These are phyloP conservation scores for Ophiostoma pallidulum DNA, from an alignment of 2,329 filamentous ascomycete species.

Conservation along the genomic window DNA sequence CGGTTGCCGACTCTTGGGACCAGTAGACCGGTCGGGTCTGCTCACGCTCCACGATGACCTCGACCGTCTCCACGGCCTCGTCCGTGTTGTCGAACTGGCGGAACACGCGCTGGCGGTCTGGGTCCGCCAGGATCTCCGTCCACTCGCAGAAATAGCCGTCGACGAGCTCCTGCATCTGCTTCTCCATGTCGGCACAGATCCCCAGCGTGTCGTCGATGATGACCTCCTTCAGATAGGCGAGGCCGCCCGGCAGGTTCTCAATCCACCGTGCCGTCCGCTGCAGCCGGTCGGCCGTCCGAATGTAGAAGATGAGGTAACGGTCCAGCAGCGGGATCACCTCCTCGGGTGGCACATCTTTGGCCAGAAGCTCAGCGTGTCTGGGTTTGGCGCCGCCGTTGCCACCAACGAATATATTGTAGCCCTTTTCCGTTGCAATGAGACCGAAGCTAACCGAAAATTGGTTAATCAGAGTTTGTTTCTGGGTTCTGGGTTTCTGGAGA, in stretches of 20 bases:
- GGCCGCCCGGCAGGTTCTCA: conserved; percentile 72
- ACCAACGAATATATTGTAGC: conserved; percentile 85
- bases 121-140: conserved; percentile 69
- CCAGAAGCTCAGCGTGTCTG: conserved; percentile 69
- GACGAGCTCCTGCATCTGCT: conserved; percentile 80
- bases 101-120: conserved; percentile 55
- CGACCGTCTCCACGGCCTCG: conserved; percentile 60
- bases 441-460: conserved; percentile 53
- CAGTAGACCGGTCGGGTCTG: conserved; percentile 70
- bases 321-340: conserved; percentile 79
- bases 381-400: conserved; percentile 86
- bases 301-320: conserved; percentile 87
- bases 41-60: conserved; percentile 60
- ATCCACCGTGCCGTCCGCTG: conserved; percentile 86
- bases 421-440: conserved; percentile 83
- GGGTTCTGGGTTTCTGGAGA: neutral
- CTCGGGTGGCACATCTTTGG: conserved; percentile 74
- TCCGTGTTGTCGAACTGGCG: conserved; percentile 74
- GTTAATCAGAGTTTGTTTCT: conserved; percentile 12
- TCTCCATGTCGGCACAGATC: conserved; percentile 73
- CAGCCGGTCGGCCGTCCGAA: conserved; percentile 81
- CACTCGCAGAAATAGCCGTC: conserved; percentile 84
- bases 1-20: conserved; percentile 56
- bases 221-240: conserved; percentile 74
- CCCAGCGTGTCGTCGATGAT: conserved; percentile 79